Conservation (phyloP, 2,329 filamentous ascomycete species). For the Xylariales sp. region DNA sequence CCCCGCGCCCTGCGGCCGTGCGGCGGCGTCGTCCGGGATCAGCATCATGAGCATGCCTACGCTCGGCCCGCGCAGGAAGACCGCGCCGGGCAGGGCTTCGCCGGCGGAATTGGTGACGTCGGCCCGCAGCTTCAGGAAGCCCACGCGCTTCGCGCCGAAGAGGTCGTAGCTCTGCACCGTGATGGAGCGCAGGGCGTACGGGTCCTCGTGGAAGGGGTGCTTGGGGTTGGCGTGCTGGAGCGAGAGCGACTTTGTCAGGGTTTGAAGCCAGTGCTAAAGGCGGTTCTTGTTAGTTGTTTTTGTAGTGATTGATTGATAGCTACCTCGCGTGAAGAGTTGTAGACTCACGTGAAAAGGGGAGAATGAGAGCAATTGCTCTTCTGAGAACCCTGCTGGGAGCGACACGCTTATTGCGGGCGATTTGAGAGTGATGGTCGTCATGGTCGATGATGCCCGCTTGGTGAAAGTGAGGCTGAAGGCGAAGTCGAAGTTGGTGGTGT, state of each 20-base stretch:
- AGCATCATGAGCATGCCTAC: constrained; percentile 71
- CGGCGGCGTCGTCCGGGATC: constrained; percentile 60
- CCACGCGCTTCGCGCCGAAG: constrained; percentile 60
- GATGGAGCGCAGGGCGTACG: constrained; percentile 64
- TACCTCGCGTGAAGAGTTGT: not conserved
- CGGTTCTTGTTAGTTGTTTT: constrained; percentile 14
- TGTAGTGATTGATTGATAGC: not conserved
- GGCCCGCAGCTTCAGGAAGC: constrained; percentile 68
- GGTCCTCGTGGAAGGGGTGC: constrained; percentile 66
- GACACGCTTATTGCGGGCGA: constrained; percentile 55
- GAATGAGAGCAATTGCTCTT: constrained; percentile 60
- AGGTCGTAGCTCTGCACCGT: constrained; percentile 65
- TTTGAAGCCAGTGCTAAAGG: constrained; percentile 61
- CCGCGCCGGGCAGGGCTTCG: constrained; percentile 63
- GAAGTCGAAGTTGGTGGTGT: constrained; percentile 6
- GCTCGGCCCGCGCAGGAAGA: constrained; percentile 69
- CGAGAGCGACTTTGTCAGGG: constrained; percentile 58
- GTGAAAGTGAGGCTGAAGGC: not conserved
- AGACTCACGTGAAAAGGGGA: constrained; percentile 61
- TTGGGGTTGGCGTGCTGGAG: constrained; percentile 55
- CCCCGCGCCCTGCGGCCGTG: constrained; percentile 23
- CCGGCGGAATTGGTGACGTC: constrained; percentile 59
- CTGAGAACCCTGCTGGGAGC: constrained; percentile 57
- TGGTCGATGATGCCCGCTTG: constrained; percentile 37
- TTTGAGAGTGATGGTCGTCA: constrained; percentile 57